phyloP scores from a whole-genome alignment of 2,329 filamentous ascomycete genomes.

The Aciculosporium take region DNA sequence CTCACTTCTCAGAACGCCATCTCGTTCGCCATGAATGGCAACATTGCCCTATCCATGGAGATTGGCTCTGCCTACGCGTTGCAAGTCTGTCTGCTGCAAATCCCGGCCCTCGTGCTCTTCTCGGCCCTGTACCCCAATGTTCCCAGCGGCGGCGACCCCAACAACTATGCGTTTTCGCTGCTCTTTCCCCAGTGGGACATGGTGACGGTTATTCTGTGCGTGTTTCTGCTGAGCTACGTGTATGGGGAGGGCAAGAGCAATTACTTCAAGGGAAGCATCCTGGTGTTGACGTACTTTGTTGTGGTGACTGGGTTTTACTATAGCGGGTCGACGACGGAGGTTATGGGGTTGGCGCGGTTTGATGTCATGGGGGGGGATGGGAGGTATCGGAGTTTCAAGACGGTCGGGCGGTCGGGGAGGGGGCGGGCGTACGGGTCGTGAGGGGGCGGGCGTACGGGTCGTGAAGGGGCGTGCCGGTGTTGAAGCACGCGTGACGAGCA shows the following conservation, averaged over 20 bases:
- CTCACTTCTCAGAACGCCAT: conserved; percentile 67
- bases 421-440: conserved; percentile 22
- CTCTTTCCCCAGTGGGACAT: conserved; percentile 99
- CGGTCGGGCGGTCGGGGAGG: conserved; percentile 32
- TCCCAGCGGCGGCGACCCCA: conserved; percentile 23
- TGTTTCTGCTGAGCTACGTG: conserved; percentile 93
- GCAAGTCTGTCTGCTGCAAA: conserved; percentile 89
- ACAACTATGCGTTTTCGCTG: conserved; percentile 60
- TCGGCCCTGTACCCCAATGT: conserved; percentile 55
- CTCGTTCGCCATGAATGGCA: conserved; percentile 98
- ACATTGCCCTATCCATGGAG: conserved; percentile 97
- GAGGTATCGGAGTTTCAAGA: conserved; percentile 37
- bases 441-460: conserved; percentile 22
- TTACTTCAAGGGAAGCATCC: conserved; percentile 97
- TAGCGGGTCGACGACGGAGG: conserved; percentile 40
- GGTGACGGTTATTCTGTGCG: conserved; percentile 89
- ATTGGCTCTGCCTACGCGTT: conserved; percentile 95
- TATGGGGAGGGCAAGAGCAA: conserved; percentile 99
- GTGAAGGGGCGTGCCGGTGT: conserved; percentile 18
- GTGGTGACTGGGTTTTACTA: conserved; percentile 88
- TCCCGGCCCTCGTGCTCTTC: conserved; percentile 84
- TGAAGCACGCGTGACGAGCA: conserved; percentile 2
- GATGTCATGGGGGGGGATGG: conserved; percentile 39
- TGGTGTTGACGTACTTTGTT: conserved; percentile 84
- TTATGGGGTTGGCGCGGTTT: conserved; percentile 33